A percentile compares a stretch with the other conserved stretches of the same genome.
Evolutionary conservation across 2,329 filamentous ascomycete genomes (phyloP).

Genomic region (Fusarium agapanthi): DNA sequence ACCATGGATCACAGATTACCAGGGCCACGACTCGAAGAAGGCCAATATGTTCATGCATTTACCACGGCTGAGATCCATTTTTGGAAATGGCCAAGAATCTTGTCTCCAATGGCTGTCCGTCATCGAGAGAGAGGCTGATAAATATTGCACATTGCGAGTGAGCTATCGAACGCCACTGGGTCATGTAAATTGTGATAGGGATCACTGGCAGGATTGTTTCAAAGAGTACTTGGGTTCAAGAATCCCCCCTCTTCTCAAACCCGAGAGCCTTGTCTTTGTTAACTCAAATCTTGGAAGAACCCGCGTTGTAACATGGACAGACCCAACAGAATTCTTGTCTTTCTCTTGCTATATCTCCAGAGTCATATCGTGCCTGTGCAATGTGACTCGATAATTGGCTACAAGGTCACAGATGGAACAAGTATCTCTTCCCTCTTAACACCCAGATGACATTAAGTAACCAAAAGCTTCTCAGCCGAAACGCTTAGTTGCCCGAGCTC

Average conservation of each 20-base stretch:
- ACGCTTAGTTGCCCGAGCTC: background rate
- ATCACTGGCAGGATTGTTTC: background rate
- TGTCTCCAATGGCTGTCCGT: background rate
- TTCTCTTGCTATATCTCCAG: fast-evolving
- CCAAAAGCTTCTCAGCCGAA: background rate
- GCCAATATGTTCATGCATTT: too few relatives aligned
- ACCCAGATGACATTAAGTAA: background rate
- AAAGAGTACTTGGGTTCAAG: background rate
- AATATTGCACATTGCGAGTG: background rate
- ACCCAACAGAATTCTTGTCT: fast-evolving
- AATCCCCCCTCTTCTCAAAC: background rate
- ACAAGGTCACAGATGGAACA: background rate
- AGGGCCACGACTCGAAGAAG: too few relatives aligned
- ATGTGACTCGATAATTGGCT: background rate
- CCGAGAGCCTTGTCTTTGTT: background rate
- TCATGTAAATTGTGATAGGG: background rate
- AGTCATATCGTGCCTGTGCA: background rate
- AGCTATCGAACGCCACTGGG: background rate
- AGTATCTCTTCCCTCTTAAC: background rate
- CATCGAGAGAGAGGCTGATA: background rate
- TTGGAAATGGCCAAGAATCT: background rate
- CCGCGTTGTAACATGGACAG: background rate
- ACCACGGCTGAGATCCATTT: too few relatives aligned
- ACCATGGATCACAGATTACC: fast-evolving
- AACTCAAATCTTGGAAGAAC: background rate